Evolutionary conservation across 2,329 filamentous ascomycete species (phyloP).

Genomic region (Botrytis pseudocinerea): DNA sequence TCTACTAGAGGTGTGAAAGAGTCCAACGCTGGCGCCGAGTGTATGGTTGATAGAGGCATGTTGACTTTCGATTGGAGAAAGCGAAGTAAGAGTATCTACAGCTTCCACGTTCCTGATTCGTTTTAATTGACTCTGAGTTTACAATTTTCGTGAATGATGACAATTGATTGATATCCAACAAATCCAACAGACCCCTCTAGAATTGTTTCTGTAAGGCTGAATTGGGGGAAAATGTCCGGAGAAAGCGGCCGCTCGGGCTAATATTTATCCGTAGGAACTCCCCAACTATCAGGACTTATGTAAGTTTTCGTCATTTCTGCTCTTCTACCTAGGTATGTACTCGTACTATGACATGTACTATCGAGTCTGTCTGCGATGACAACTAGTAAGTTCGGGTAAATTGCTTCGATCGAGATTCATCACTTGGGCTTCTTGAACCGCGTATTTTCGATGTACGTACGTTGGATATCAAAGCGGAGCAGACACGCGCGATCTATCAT

Average conservation of each 20-base stretch:
- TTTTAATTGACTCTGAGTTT: background rate
- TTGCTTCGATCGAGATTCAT: background rate
- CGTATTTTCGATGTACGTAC: background rate
- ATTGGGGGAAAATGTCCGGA: background rate
- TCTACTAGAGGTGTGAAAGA: slow-evolving; percentile 67
- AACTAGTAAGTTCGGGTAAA: background rate
- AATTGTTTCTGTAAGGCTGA: slow-evolving; percentile 4
- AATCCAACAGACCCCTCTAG: slow-evolving; percentile 1
- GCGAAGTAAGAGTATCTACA: background rate
- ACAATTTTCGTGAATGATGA: background rate
- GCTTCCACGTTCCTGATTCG: background rate
- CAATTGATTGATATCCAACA: background rate
- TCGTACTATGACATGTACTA: background rate
- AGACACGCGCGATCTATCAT: background rate
- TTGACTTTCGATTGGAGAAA: background rate
- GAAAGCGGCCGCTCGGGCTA: background rate
- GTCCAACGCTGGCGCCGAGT: slow-evolving; percentile 54
- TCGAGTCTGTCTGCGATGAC: background rate
- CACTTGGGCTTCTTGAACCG: background rate
- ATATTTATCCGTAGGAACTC: background rate
- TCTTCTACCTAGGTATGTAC: background rate
- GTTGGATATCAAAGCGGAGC: background rate
- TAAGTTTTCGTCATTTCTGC: background rate
- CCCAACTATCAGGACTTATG: background rate
- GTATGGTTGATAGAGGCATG: slow-evolving; percentile 52